phyloP scores from a whole-genome alignment of 768 basidiomycete species.

The Boletus coccyginus region DNA sequence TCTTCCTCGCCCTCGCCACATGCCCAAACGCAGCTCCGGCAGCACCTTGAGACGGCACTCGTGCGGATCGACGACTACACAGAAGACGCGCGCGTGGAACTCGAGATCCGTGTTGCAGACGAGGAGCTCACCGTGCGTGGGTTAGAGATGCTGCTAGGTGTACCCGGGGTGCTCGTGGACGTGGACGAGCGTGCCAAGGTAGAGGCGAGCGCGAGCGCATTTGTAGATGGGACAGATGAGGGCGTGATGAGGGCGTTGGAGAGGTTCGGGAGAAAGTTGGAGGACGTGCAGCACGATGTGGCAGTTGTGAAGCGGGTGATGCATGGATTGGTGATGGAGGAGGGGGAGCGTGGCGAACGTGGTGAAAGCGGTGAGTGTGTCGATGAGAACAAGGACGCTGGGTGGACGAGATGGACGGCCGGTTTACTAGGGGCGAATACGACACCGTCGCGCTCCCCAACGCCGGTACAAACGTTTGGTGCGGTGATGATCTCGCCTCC shows the following conservation, averaged over 20 bases:
- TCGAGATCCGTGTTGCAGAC: conserved; percentile 77
- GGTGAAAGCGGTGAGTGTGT: not conserved
- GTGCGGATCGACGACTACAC: conserved; percentile 68
- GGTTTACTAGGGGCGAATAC: conserved; percentile 45
- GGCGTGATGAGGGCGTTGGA: conserved; percentile 38
- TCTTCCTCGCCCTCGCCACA: conserved; percentile 4
- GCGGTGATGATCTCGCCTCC: conserved; percentile 66
- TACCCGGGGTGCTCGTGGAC: conserved; percentile 45
- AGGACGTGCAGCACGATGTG: conserved; percentile 75
- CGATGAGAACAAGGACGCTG: not conserved
- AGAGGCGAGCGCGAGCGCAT: conserved; percentile 49
- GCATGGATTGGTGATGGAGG: conserved; percentile 38
- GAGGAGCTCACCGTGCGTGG: conserved; percentile 63
- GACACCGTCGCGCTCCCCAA: conserved; percentile 37
- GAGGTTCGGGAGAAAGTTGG: conserved; percentile 57
- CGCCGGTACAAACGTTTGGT: conserved; percentile 61
- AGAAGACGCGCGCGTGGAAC: conserved; percentile 78
- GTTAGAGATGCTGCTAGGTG: conserved; percentile 62
- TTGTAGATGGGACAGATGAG: conserved; percentile 19
- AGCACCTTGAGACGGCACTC: conserved; percentile 48
- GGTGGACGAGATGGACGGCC: conserved; percentile 53
- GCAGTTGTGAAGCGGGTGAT: conserved; percentile 60
- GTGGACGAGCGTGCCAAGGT: conserved; percentile 35
- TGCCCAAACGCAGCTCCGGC: not conserved
- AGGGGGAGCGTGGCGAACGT: not conserved